These are phyloP conservation scores for Exophiala bonariae DNA, from an alignment of 2,329 filamentous ascomycete species.

Conservation along the genomic window DNA sequence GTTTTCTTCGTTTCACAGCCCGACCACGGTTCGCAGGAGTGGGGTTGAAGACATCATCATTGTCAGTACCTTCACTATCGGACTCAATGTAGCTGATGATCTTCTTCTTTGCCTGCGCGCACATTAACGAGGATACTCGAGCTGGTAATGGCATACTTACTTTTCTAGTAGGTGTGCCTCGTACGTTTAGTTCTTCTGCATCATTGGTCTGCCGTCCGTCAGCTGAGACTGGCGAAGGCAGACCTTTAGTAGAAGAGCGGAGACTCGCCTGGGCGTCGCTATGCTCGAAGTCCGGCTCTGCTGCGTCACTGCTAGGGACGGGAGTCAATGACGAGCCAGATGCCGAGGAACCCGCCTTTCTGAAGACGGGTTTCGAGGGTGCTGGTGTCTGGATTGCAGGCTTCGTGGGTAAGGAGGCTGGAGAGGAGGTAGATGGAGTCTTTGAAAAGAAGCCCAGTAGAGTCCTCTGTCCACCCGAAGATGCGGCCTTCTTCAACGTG, in stretches of 20 bases:
- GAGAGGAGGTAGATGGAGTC: slow-evolving; percentile 32
- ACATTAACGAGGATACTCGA: slow-evolving; percentile 7
- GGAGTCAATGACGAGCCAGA: slow-evolving; percentile 62
- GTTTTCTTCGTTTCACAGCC: slow-evolving; percentile 57
- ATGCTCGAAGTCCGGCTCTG: slow-evolving; percentile 63
- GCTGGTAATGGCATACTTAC: slow-evolving; percentile 47
- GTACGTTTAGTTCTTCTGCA: slow-evolving; percentile 36
- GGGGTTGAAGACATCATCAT: slow-evolving; percentile 68
- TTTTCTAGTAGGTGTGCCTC: slow-evolving; percentile 78
- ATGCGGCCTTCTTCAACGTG: slow-evolving; percentile 40
- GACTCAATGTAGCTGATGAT: slow-evolving; percentile 81
- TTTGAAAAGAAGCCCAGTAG: slow-evolving; percentile 80
- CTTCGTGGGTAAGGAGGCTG: slow-evolving; percentile 10
- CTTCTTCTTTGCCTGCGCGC: slow-evolving; percentile 56
- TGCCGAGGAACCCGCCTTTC: slow-evolving; percentile 43
- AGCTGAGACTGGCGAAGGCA: slow-evolving; percentile 46
- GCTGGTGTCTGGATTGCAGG: slow-evolving; percentile 21
- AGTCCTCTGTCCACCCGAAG: slow-evolving; percentile 62
- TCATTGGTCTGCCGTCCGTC: slow-evolving; percentile 33
- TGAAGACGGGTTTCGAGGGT: slow-evolving; percentile 46
- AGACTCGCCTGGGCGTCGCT: slow-evolving; percentile 36
- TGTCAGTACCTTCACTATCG: slow-evolving; percentile 67
- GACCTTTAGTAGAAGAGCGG: slow-evolving; percentile 57
- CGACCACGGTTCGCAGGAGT: slow-evolving; percentile 46
- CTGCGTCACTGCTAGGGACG: slow-evolving; percentile 75